phyloP scores from a whole-genome alignment of 139 green algal genomes.

The Chlorella ohadii region DNA sequence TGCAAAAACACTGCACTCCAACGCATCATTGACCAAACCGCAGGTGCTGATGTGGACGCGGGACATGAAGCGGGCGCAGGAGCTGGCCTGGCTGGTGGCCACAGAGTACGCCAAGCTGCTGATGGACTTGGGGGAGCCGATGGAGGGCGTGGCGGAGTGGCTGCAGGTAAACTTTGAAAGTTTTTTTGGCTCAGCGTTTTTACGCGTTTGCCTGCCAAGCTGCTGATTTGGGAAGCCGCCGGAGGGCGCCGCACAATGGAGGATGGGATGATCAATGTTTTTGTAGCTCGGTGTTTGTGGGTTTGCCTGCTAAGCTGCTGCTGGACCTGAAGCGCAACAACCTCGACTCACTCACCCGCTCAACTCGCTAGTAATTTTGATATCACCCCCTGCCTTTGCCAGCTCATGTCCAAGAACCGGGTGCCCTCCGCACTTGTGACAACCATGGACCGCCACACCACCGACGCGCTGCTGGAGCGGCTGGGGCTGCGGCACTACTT shows the following conservation, averaged over 20 bases:
- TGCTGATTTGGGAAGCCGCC: constrained; percentile 42
- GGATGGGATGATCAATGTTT: too few relatives aligned
- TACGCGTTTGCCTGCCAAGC: not conserved
- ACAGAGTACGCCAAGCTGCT: constrained; percentile 53
- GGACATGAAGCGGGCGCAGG: constrained; percentile 56
- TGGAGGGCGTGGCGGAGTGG: constrained; percentile 69
- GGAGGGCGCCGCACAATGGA: too few relatives aligned
- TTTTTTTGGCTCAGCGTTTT: too few relatives aligned
- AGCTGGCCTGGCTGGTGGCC: constrained; percentile 67
- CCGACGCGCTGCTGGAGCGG: constrained; percentile 54
- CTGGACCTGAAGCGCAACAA: too few relatives aligned
- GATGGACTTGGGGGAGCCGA: constrained; percentile 20
- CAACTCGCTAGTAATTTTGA: too few relatives aligned
- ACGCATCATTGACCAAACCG: too few relatives aligned
- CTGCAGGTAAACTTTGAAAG: constrained; percentile 34
- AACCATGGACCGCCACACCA: constrained; percentile 51
- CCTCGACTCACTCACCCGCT: too few relatives aligned
- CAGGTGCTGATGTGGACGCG: constrained; percentile 77
- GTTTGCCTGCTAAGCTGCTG: too few relatives aligned
- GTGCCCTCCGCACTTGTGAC: constrained; percentile 79
- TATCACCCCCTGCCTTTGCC: not conserved
- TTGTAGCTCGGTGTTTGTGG: too few relatives aligned
- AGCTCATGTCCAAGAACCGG: constrained; percentile 59
- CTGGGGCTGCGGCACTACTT: constrained; percentile 73
- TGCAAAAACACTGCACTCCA: too few relatives aligned